These are phyloP conservation scores for Talaromyces pinophilus DNA, from an alignment of 2,329 filamentous ascomycete species.

Conservation along the genomic window DNA sequence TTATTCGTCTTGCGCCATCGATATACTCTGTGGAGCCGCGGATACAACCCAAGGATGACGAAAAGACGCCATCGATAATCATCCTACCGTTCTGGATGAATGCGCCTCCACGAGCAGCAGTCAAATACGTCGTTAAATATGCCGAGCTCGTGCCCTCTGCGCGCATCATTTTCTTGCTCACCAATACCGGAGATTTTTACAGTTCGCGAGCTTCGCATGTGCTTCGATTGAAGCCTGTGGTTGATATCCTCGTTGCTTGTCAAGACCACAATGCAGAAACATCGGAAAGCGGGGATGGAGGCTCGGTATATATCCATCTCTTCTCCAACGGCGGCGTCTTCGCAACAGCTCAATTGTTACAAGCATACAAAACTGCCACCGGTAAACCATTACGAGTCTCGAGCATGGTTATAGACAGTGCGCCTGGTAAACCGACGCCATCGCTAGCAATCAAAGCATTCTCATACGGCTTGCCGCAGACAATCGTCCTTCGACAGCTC, in stretches of 20 bases:
- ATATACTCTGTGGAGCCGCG: slow-evolving; percentile 44
- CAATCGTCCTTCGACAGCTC: slow-evolving; percentile 34
- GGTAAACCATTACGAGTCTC: slow-evolving; percentile 41
- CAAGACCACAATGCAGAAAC: slow-evolving; percentile 23
- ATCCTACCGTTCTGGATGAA: slow-evolving; percentile 55
- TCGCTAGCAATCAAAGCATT: slow-evolving; percentile 35
- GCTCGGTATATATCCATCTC: slow-evolving; percentile 45
- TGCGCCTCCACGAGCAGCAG: slow-evolving; percentile 45
- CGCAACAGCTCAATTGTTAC: slow-evolving; percentile 42
- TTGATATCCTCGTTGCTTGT: slow-evolving; percentile 36
- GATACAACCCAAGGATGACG: not conserved
- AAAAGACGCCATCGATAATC: slow-evolving; percentile 36
- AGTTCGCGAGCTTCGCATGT: slow-evolving; percentile 31
- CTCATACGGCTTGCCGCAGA: slow-evolving; percentile 38
- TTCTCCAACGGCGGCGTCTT: slow-evolving; percentile 55
- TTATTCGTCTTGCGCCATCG: slow-evolving; percentile 37
- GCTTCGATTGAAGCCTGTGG: slow-evolving; percentile 36
- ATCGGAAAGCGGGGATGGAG: not conserved
- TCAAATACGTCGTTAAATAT: slow-evolving; percentile 53
- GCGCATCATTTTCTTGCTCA: slow-evolving; percentile 47
- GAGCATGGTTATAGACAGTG: slow-evolving; percentile 50
- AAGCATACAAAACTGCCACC: slow-evolving; percentile 39
- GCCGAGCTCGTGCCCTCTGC: slow-evolving; percentile 45
- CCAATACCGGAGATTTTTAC: slow-evolving; percentile 39
- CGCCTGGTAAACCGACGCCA: slow-evolving; percentile 43